A percentile compares a stretch with the other conserved stretches of the same genome.
Evolutionary conservation across 2,329 filamentous ascomycete species (phyloP).

Genomic region (Beauveria varroae): DNA sequence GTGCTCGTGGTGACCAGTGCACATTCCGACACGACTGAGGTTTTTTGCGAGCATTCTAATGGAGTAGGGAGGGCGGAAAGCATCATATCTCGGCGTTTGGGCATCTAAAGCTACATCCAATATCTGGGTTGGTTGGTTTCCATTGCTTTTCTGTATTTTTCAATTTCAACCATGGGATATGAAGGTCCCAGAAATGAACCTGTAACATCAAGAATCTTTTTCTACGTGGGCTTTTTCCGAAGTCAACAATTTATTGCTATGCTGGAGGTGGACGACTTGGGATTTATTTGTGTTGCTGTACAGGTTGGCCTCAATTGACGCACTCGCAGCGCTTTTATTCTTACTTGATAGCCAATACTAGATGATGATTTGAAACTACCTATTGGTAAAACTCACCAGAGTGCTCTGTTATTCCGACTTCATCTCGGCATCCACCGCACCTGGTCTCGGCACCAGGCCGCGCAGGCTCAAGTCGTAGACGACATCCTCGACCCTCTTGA

Average conservation of each 20-base stretch:
- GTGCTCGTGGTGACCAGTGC: conserved; percentile 65
- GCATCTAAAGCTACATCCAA: neutral
- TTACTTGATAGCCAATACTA: neutral
- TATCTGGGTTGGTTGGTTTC: neutral
- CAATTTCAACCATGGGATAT: neutral
- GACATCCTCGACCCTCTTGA: conserved; percentile 97
- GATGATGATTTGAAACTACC: neutral
- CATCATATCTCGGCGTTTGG: conserved; percentile 8
- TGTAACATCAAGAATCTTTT: conserved; percentile 1
- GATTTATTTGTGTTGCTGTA: neutral
- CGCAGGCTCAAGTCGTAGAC: conserved; percentile 91
- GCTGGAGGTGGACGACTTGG: neutral
- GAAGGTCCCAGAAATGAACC: neutral
- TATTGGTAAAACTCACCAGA: neutral
- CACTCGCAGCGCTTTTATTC: too few species aligned
- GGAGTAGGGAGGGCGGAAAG: neutral
- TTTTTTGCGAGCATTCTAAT: neutral
- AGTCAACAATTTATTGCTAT: neutral
- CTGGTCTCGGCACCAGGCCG: conserved; percentile 59
- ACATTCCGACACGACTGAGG: conserved; percentile 60
- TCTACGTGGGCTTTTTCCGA: neutral
- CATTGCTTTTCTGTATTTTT: conserved; percentile 6
- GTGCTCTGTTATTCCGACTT: conserved; percentile 22
- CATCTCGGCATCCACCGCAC: conserved; percentile 30
- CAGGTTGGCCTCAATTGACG: neutral